Base-by-base conservation (phyloP, 768 basidiomycete species). In the Phaeolepiota aurea region DNA sequence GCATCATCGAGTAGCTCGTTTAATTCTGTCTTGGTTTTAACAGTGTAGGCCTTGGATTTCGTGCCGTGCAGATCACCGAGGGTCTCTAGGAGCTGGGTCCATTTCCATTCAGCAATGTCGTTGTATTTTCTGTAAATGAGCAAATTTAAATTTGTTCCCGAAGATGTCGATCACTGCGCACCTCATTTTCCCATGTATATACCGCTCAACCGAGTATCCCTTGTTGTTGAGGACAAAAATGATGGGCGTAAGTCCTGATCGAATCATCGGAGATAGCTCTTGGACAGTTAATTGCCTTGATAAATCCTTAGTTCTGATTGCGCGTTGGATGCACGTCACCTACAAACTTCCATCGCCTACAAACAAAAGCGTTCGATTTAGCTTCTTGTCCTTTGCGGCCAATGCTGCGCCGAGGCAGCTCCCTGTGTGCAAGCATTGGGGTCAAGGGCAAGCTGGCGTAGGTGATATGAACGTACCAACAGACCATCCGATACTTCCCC, bases 401-500 rank as follows among this genome's bases (percentile, higher is more conserved):
- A 93, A 65, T 2, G 87, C 84, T 4, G 82, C 83, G 21, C 91
- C 90, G 0, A 92, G 72, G 13, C 76, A 72, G 33, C 76, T 75
- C 4, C 77, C 76, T 76, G 34, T 15, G 21, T n/a, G n/a, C n/a
- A n/a, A 30, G 20, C 31, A 15, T 18, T 32, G 5, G 4, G 12
- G 3, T 14, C 9, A 35, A 16, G 30, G n/a, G 14, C 5, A 5
- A 14, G 18, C 18, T 37, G 30, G 14, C 14, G 21, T n/a, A n/a
- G n/a, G n/a, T n/a, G n/a, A n/a, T n/a, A n/a, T n/a, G n/a, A n/a
- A 49, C 68, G 63, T 57, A 65, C 88, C 87, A 30, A 85, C 77
- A 13, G 83, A 78, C 82, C 84, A 96, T 0, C 93, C 93, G 48
- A 97, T 96, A 44, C 82, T 83, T 37, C 93, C 92, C 82, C 87